These are phyloP conservation scores for Lathyrus oleraceus DNA, from an alignment of 306 rosid genomes.

Conservation along the genomic window DNA sequence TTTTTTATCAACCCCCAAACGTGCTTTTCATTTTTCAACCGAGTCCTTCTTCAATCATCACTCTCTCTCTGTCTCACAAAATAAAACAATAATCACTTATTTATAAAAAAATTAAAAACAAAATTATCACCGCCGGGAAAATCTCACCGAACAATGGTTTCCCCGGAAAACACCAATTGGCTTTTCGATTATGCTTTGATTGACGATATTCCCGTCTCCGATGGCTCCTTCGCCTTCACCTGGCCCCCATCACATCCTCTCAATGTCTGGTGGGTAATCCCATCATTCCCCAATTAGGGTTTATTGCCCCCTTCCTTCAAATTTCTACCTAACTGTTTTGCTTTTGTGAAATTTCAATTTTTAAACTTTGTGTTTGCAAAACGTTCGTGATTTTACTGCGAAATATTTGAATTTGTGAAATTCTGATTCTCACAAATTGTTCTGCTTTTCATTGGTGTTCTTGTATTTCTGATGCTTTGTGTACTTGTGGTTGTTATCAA, in stretches of 20 bases:
- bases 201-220: constrained; percentile 74
- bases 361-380: not conserved
- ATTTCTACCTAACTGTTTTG: constrained; percentile 2
- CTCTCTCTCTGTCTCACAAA: not conserved
- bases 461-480: constrained; percentile 8
- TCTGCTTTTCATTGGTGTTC: constrained; percentile 15
- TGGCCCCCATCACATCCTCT: constrained; percentile 67
- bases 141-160: constrained; percentile 45
- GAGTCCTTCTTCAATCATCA: not conserved
- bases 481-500: not conserved
- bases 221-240: constrained; percentile 61
- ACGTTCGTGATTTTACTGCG: not conserved
- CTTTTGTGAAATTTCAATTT: not conserved
- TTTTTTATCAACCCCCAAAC: constrained; percentile 20
- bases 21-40: constrained; percentile 18
- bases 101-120: not conserved
- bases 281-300: constrained; percentile 33
- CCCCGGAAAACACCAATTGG: constrained; percentile 94
- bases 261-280: constrained; percentile 49
- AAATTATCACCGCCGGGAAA: constrained; percentile 20
- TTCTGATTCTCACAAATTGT: not conserved
- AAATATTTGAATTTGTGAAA: not conserved
- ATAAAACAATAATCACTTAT: not conserved
- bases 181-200: constrained; percentile 71
- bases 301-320: not conserved